Evolutionary conservation across 805 yeast species (phyloP).

Genomic region (Tetrapisispora namnaoensis): DNA sequence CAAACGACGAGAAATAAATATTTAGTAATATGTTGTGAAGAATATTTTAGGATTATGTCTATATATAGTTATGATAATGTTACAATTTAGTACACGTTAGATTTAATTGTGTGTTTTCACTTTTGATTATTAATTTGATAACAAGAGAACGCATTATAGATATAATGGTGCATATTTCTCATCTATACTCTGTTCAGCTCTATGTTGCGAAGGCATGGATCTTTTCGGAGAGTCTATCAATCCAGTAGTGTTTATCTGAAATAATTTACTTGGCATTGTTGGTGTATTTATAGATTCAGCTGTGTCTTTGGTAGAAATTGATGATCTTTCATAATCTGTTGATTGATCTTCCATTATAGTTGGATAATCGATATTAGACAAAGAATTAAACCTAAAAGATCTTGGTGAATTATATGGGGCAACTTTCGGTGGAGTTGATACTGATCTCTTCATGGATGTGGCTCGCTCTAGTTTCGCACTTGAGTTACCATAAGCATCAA

Average conservation of each 20-base stretch:
- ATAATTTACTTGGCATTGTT: neutral
- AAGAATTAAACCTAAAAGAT: neutral
- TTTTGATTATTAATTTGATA: neutral
- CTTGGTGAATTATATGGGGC: slow-evolving; percentile 1
- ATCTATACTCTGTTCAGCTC: too few relatives aligned
- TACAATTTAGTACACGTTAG: neutral
- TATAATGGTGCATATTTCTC: neutral
- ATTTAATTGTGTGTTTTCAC: neutral
- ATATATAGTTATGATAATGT: neutral
- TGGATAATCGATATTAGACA: slow-evolving; percentile 23
- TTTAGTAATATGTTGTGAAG: neutral
- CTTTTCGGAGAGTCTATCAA: neutral
- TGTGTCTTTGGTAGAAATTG: neutral
- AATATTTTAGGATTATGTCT: too few relatives aligned
- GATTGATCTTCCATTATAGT: slow-evolving; percentile 16
- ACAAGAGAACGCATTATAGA: neutral
- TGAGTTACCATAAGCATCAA: neutral
- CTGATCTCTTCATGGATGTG: neutral
- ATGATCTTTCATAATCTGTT: slow-evolving; percentile 4
- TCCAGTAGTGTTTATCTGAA: neutral
- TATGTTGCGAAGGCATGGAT: neutral
- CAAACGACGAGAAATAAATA: neutral
- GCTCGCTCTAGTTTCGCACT: neutral
- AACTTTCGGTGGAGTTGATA: neutral
- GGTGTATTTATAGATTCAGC: neutral